phyloP scores from a whole-genome alignment of 2,329 filamentous ascomycete genomes.

The Scopulariopsis brevicaulis region DNA sequence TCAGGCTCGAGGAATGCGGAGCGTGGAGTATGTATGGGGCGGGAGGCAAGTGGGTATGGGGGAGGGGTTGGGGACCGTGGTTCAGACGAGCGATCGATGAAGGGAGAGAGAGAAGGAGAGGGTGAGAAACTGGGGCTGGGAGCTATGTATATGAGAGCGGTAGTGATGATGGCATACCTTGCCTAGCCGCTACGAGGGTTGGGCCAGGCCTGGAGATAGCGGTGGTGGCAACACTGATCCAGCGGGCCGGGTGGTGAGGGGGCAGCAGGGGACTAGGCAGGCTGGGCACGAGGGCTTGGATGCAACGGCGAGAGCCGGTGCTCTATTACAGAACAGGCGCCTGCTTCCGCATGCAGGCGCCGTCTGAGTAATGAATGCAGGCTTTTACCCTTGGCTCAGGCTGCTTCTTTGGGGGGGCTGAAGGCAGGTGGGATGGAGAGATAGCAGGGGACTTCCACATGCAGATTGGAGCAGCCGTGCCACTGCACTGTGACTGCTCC shows the following conservation, averaged over 20 bases:
- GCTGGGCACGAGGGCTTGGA: not conserved
- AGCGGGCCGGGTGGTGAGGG: not conserved
- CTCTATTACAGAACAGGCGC: not conserved
- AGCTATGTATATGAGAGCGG: not conserved
- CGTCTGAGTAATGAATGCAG: not conserved
- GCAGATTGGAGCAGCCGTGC: not conserved
- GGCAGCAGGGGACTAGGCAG: not conserved
- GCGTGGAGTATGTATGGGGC: conserved; percentile 3
- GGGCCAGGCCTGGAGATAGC: not conserved
- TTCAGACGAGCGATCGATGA: not conserved
- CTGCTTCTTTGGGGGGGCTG: not conserved
- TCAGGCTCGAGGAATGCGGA: conserved; percentile 3
- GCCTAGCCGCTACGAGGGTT: not conserved
- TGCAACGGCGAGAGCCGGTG: not conserved
- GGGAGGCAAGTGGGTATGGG: conserved; percentile 3
- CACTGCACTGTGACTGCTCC: not conserved
- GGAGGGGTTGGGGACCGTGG: not conserved
- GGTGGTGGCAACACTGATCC: conserved; percentile 4
- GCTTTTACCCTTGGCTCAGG: not conserved
- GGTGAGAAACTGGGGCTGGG: not conserved
- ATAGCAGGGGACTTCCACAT: not conserved
- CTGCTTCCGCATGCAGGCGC: not conserved
- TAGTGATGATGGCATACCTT: conserved; percentile 1
- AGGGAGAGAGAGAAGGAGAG: not conserved
- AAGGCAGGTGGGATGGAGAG: not conserved